A percentile compares a stretch with the other conserved stretches of the same genome.
Evolutionary conservation across 768 basidiomycete genomes (phyloP).

Genomic region (Xerocomellus amylosporus): DNA sequence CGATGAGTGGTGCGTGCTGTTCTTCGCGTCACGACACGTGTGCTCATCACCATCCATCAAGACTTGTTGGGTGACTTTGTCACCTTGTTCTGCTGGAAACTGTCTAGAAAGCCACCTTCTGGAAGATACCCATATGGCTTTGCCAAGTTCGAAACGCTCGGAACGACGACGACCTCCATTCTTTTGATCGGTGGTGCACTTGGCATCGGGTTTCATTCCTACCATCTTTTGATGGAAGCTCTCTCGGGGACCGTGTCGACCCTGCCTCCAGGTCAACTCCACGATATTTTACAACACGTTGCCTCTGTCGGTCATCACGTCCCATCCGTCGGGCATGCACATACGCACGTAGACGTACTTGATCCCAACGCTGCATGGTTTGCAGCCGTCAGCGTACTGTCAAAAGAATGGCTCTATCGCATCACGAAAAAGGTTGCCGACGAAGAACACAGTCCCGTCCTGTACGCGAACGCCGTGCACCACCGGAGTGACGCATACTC

Average conservation of each 20-base stretch:
- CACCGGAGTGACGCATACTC: conserved; percentile 98
- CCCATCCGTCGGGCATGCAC: conserved; percentile 51
- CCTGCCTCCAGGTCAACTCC: conserved; percentile 60
- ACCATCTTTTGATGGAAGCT: conserved; percentile 73
- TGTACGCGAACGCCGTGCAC: conserved; percentile 95
- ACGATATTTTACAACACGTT: conserved; percentile 58
- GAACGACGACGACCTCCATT: conserved; percentile 86
- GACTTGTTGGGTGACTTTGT: conserved; percentile 90
- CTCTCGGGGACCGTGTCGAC: conserved; percentile 64
- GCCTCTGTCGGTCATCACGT: conserved; percentile 54
- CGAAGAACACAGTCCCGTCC: conserved; percentile 85
- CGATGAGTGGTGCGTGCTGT: conserved; percentile 67
- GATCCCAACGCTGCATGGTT: conserved; percentile 99
- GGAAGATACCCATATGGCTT: conserved; percentile 82
- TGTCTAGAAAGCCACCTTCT: conserved; percentile 80
- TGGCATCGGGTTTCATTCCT: conserved; percentile 89
- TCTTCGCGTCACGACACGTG: background rate
- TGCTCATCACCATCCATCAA: conserved; percentile 27
- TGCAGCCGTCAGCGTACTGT: conserved; percentile 71
- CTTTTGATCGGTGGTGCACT: conserved; percentile 82
- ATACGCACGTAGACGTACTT: conserved; percentile 53
- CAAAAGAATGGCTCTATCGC: conserved; percentile 93
- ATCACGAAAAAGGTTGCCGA: conserved; percentile 87
- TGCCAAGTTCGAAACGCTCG: conserved; percentile 93
- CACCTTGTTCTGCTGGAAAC: conserved; percentile 83